Conservation (phyloP, 805 yeast genomes). For the Scheffersomyces stipitis region DNA sequence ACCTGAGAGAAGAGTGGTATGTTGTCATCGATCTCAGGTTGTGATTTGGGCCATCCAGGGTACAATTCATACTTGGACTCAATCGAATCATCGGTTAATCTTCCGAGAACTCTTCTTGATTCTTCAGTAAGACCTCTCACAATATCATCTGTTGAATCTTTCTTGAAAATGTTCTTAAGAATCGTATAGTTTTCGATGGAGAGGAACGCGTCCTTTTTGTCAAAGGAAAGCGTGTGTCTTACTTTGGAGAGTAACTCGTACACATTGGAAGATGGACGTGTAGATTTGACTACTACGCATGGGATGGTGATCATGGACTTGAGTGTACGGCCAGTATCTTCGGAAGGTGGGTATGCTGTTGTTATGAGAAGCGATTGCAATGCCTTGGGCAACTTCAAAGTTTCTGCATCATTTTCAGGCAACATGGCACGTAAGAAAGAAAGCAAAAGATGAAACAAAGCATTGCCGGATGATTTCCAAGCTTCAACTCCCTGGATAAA, state of each 20-base stretch:
- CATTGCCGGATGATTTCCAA: conserved; percentile 84
- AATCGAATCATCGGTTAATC: conserved; percentile 36
- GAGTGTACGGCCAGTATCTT: conserved; percentile 24
- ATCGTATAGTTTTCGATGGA: conserved; percentile 78
- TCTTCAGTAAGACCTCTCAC: conserved; percentile 70
- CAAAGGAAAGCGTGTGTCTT: conserved; percentile 58
- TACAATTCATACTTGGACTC: conserved; percentile 36
- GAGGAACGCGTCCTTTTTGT: conserved; percentile 65
- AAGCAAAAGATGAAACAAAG: conserved; percentile 75
- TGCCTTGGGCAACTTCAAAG: conserved; percentile 60
- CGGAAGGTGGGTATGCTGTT: conserved; percentile 74
- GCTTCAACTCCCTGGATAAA: conserved; percentile 71
- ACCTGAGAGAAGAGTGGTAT: conserved; percentile 41
- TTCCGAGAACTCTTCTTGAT: conserved; percentile 56
- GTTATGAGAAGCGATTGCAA: conserved; percentile 64
- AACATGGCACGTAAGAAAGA: conserved; percentile 79
- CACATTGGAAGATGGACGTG: conserved; percentile 47
- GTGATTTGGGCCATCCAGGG: conserved; percentile 37
- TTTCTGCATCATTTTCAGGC: conserved; percentile 60
- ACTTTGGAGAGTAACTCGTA: conserved; percentile 57
- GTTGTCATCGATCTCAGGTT: conserved; percentile 20
- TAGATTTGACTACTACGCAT: conserved; percentile 57
- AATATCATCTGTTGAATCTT: conserved; percentile 51
- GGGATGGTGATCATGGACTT: conserved; percentile 54
- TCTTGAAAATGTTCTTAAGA: conserved; percentile 67